phyloP scores from a whole-genome alignment of 78 protist genomes.

The Parvularia atlantis region DNA sequence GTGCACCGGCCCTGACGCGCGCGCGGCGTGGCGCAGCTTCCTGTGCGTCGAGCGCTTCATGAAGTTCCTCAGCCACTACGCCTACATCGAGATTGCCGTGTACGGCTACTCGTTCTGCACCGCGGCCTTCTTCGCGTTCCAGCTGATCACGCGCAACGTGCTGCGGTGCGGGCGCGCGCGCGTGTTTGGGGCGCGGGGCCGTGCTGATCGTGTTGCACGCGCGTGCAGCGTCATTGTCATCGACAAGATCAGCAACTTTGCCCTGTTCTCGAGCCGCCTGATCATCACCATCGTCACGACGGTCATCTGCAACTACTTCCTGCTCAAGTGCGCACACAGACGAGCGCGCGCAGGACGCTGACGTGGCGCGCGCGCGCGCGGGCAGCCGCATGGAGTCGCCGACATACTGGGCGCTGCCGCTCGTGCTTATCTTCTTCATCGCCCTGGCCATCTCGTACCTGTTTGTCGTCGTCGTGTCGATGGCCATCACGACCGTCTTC shows the following conservation, averaged over 20 bases:
- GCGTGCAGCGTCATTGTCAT: not conserved
- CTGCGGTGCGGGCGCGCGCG: not conserved
- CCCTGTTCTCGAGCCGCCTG: not conserved
- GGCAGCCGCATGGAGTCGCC: too few relatives aligned
- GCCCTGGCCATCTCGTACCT: not conserved
- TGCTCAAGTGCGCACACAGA: too few relatives aligned
- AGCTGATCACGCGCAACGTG: slow-evolving; percentile 28
- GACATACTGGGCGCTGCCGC: too few relatives aligned
- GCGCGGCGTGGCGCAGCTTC: too few relatives aligned
- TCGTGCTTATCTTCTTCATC: not conserved
- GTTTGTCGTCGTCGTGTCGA: not conserved
- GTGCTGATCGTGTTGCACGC: slow-evolving; percentile 15
- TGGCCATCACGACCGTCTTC: slow-evolving; percentile 31
- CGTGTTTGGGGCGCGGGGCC: slow-evolving; percentile 26
- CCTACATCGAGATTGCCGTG: slow-evolving; percentile 54
- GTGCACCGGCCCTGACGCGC: slow-evolving; percentile 35
- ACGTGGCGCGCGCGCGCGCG: too few relatives aligned
- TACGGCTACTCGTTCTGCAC: slow-evolving; percentile 38
- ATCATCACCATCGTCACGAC: too few relatives aligned
- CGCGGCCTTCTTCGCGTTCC: slow-evolving; percentile 23
- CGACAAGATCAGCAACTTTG: not conserved
- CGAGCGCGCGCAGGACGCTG: too few relatives aligned
- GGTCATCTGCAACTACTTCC: too few relatives aligned
- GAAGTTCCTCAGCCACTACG: slow-evolving; percentile 48
- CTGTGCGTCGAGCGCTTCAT: slow-evolving; percentile 48